Evolutionary conservation across 768 basidiomycete genomes (phyloP).

Genomic region (Cantharellus anzutake): DNA sequence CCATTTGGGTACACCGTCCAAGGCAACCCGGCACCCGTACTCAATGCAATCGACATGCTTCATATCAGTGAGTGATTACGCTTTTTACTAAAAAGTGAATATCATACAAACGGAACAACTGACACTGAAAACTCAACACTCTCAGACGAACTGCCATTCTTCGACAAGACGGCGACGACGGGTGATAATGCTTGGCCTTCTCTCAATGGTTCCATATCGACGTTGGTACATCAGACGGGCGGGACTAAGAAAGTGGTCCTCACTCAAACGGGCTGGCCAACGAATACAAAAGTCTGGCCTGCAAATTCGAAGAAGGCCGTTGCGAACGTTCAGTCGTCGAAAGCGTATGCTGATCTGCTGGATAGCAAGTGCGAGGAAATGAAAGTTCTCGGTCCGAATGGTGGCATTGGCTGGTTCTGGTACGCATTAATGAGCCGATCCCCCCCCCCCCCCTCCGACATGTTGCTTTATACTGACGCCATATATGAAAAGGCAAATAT

Average conservation of each 20-base stretch:
- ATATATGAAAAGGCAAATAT: not conserved
- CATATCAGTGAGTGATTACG: constrained; percentile 4
- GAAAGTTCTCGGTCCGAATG: not conserved
- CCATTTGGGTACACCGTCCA: constrained; percentile 7
- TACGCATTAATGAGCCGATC: constrained; percentile 2
- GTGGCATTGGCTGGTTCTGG: constrained; percentile 11
- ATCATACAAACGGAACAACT: not conserved
- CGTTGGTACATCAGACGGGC: not conserved
- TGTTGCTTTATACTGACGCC: not conserved
- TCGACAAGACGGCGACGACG: constrained; percentile 5
- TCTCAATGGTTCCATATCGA: not conserved
- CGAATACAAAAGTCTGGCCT: constrained; percentile 9
- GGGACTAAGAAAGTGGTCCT: not conserved
- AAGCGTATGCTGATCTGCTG: constrained; percentile 10
- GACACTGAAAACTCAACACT: not conserved
- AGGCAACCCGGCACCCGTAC: constrained; percentile 5
- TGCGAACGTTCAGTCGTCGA: constrained; percentile 7
- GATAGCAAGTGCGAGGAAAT: constrained; percentile 9
- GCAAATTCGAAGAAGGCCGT: constrained; percentile 9
- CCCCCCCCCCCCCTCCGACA: not conserved
- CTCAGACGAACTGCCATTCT: constrained; percentile 7
- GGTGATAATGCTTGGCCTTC: constrained; percentile 2
- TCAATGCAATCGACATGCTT: constrained; percentile 10
- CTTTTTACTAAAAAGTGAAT: too few relatives aligned
- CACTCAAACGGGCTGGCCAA: constrained; percentile 11